A percentile compares a stretch with the other conserved stretches of the same genome.
Evolutionary conservation across 2,329 filamentous ascomycete species (phyloP).

Genomic region (Calonectria hawksworthii): DNA sequence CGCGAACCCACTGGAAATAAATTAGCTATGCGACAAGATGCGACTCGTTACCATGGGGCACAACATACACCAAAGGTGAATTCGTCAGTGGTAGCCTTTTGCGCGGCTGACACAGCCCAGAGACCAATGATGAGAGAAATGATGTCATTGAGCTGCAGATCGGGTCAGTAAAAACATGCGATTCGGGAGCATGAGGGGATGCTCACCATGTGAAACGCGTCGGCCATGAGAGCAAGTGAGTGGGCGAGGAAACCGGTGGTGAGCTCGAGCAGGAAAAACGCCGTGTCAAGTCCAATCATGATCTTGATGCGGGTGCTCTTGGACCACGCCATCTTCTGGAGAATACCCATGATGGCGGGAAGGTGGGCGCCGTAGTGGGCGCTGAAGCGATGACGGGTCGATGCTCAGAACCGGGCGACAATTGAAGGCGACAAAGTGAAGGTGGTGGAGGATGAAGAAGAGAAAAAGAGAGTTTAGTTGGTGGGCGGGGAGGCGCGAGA

Average conservation of each 20-base stretch:
- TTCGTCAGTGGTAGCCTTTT: constrained; percentile 86
- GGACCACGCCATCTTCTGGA: constrained; percentile 81
- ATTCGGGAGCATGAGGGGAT: constrained; percentile 10
- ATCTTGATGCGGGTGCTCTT: constrained; percentile 94
- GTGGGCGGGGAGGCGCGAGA: constrained; percentile 33
- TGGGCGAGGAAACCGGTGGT: constrained; percentile 88
- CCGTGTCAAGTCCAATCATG: constrained; percentile 89
- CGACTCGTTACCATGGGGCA: neutral
- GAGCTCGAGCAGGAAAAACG: constrained; percentile 93
- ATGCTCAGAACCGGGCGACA: neutral
- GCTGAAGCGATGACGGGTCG: constrained; percentile 8
- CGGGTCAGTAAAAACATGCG: constrained; percentile 30
- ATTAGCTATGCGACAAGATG: constrained; percentile 38
- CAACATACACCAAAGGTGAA: constrained; percentile 90
- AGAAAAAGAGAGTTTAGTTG: constrained; percentile 21
- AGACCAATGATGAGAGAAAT: constrained; percentile 92
- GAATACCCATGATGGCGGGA: constrained; percentile 45
- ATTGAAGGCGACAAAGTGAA: constrained; percentile 13
- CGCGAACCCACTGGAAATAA: constrained; percentile 86
- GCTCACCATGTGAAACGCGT: constrained; percentile 97
- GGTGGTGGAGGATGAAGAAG: constrained; percentile 17
- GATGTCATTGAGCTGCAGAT: constrained; percentile 88
- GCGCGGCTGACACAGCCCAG: constrained; percentile 94
- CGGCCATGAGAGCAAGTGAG: constrained; percentile 93
- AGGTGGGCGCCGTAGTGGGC: constrained; percentile 28